These are phyloP conservation scores for Venturia asperata DNA, from an alignment of 2,329 filamentous ascomycete species.

Conservation along the genomic window DNA sequence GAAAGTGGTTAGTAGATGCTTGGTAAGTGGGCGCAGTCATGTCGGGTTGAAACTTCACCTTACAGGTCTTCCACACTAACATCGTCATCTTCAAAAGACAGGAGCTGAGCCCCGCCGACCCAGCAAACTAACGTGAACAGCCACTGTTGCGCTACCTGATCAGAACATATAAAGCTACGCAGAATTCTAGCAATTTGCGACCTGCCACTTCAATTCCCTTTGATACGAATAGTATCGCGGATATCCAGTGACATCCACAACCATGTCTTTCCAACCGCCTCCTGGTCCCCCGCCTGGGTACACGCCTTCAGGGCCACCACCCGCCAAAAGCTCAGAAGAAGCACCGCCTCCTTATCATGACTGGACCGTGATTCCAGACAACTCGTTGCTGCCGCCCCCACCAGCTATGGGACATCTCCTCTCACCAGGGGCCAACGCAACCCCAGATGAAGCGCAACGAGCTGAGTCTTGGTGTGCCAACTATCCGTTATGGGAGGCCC, in stretches of 20 bases:
- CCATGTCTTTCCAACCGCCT: conserved; percentile 14
- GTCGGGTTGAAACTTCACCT: neutral
- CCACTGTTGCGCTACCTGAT: neutral
- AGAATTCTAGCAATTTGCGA: neutral
- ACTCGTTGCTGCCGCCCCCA: conserved; percentile 63
- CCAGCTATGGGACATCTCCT: conserved; percentile 59
- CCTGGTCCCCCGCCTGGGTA: conserved; percentile 23
- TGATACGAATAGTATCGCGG: neutral
- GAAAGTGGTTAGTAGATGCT: neutral
- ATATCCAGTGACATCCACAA: neutral
- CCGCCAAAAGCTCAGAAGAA: conserved; percentile 26
- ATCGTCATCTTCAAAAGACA: neutral
- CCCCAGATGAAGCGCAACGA: conserved; percentile 54
- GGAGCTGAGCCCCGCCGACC: neutral
- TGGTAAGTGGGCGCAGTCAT: neutral
- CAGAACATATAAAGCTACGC: neutral
- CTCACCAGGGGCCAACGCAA: conserved; percentile 64
- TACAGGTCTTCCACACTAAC: neutral
- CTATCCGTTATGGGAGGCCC: conserved; percentile 52
- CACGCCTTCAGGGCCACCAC: conserved; percentile 28
- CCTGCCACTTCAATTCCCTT: neutral
- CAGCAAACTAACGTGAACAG: neutral
- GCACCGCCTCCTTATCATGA: conserved; percentile 57
- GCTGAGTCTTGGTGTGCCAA: conserved; percentile 59
- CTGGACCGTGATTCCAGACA: conserved; percentile 69